Conservation (phyloP, 164 flowering plant species). For the Echeveria elegans region DNA sequence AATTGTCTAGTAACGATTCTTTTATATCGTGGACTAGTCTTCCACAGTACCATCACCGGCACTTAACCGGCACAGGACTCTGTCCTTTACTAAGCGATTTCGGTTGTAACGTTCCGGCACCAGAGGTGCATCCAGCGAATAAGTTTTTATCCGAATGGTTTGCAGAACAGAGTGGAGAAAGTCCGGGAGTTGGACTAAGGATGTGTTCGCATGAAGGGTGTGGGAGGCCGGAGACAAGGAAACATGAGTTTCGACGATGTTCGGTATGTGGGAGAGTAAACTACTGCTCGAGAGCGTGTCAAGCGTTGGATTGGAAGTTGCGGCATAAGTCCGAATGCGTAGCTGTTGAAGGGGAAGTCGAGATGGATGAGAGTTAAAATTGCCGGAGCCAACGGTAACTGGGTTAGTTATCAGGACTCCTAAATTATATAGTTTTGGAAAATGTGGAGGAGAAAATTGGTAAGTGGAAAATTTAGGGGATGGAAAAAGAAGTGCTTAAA, state of each 20-base stretch:
- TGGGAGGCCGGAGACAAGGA: constrained; percentile 8
- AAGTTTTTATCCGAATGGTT: constrained; percentile 7
- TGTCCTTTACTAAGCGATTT: constrained; percentile 7
- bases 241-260: constrained; percentile 6
- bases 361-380: not conserved
- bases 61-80: not conserved
- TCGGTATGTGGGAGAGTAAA: constrained; percentile 7
- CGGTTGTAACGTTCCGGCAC: constrained; percentile 2
- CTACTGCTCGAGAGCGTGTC: constrained; percentile 10
- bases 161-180: not conserved
- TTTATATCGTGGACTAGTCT: not conserved
- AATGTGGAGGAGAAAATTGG: not conserved
- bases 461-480: not conserved
- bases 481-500: not conserved
- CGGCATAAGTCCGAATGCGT: not conserved
- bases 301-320: constrained; percentile 7
- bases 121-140: constrained; percentile 2
- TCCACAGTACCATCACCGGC: not conserved
- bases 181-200: not conserved
- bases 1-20: not conserved
- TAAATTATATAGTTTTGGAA: not conserved
- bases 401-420: not conserved
- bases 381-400: not conserved
- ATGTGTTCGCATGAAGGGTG: constrained; percentile 10
- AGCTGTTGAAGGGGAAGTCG: not conserved